Evolutionary conservation across 345 rosid species (phyloP).

Genomic region (Rhodamnia argentea): DNA sequence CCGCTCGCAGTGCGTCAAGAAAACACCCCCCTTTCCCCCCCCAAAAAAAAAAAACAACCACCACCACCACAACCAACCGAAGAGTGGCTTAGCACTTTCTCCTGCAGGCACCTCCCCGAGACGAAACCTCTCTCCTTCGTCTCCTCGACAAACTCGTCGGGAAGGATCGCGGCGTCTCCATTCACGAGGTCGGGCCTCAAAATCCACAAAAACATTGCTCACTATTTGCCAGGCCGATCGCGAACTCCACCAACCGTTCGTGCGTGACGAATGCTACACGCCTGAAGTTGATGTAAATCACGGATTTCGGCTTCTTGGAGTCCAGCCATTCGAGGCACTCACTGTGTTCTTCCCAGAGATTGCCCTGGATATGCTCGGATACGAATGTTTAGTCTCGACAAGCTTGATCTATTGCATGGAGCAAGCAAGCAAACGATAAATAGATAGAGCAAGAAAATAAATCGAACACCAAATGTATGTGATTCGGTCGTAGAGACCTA

Average conservation of each 20-base stretch:
- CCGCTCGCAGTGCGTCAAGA: slow-evolving; percentile 14
- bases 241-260: slow-evolving; percentile 5
- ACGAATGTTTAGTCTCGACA: too few species aligned
- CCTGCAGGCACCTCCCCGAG: slow-evolving; percentile 11
- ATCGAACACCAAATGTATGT: too few species aligned
- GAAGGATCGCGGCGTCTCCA: background rate
- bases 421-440: too few species aligned
- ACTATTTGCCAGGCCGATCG: slow-evolving; percentile 10
- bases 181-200: slow-evolving; percentile 8
- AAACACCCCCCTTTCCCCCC: background rate
- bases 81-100: slow-evolving; percentile 7
- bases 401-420: too few species aligned
- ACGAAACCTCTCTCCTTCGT: slow-evolving; percentile 1
- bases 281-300: slow-evolving; percentile 4
- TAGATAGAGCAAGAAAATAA: too few species aligned
- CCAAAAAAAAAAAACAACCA: too few species aligned
- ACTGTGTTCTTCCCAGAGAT: slow-evolving; percentile 6
- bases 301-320: slow-evolving; percentile 1
- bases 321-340: too few species aligned
- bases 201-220: slow-evolving; percentile 4
- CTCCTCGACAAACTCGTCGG: background rate
- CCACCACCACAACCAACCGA: slow-evolving; percentile 7
- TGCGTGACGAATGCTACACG: background rate
- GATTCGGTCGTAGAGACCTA: too few species aligned
- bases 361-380: background rate